A percentile compares a stretch with the other conserved stretches of the same genome.
These are phyloP conservation scores for Lentinula detonsa DNA, from an alignment of 768 basidiomycete genomes.

Conservation along the genomic window DNA sequence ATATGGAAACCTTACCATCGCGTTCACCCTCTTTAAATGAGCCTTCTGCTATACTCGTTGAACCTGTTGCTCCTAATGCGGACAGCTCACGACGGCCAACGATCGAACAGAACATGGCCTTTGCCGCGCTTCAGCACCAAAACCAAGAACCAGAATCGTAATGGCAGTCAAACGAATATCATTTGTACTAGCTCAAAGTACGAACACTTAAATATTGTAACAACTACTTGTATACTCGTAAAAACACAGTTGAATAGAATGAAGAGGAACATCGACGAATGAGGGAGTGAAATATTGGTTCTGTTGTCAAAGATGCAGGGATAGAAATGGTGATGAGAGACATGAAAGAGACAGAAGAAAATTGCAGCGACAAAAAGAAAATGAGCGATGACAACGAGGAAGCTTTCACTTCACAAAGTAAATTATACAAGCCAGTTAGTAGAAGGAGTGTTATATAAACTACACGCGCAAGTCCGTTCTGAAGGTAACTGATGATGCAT, in stretches of 20 bases:
- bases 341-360: slow-evolving; percentile 7
- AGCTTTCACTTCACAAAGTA: slow-evolving; percentile 1
- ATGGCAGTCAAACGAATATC: slow-evolving; percentile 8
- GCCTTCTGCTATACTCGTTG: slow-evolving; percentile 27
- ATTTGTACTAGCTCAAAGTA: neutral
- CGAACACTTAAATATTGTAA: slow-evolving; percentile 11
- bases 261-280: slow-evolving; percentile 12
- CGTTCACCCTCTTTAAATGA: slow-evolving; percentile 13
- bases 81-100: slow-evolving; percentile 55
- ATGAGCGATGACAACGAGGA: neutral
- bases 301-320: neutral
- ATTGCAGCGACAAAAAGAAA: neutral
- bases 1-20: slow-evolving; percentile 44
- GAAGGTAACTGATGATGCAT: neutral
- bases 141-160: slow-evolving; percentile 14
- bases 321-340: slow-evolving; percentile 11
- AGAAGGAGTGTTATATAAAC: slow-evolving; percentile 3
- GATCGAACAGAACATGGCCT: slow-evolving; percentile 82
- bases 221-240: slow-evolving; percentile 14
- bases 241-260: slow-evolving; percentile 13
- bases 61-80: slow-evolving; percentile 31
- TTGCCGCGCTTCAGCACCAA: slow-evolving; percentile 56
- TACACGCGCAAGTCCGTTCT: slow-evolving; percentile 6
- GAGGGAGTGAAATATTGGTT: slow-evolving; percentile 5
- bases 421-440: slow-evolving; percentile 6